These are phyloP conservation scores for Acidiella bohemica DNA, from an alignment of 495 filamentous ascomycete genomes.

Conservation along the genomic window DNA sequence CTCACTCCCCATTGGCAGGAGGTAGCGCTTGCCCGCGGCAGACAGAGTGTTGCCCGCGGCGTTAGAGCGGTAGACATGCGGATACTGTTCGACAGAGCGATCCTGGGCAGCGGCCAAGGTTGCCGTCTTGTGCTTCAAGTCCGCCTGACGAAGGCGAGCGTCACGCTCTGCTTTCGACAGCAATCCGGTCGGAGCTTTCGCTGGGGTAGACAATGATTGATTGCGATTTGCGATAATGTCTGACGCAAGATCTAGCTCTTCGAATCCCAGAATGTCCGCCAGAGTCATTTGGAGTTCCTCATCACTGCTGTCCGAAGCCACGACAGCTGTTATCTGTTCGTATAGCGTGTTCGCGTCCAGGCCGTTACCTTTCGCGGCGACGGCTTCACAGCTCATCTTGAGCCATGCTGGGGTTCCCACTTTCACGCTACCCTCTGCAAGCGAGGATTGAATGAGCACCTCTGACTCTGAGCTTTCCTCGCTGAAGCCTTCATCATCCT, in stretches of 20 bases:
- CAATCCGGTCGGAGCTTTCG: conserved; percentile 33
- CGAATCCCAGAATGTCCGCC: conserved; percentile 84
- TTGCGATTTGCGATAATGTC: conserved; percentile 62
- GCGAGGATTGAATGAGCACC: conserved; percentile 1
- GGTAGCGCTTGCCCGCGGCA: conserved; percentile 62
- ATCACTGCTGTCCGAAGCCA: conserved; percentile 52
- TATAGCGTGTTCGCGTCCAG: conserved; percentile 49
- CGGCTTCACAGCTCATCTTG: conserved; percentile 43
- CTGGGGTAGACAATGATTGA: conserved; percentile 40
- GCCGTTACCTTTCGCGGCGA: conserved; percentile 47
- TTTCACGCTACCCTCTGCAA: conserved; percentile 11
- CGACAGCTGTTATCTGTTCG: conserved; percentile 54
- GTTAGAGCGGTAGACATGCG: conserved; percentile 79
- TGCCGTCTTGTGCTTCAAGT: conserved; percentile 71
- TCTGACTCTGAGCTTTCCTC: conserved; percentile 35
- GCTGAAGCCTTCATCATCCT: conserved; percentile 47
- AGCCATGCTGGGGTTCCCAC: conserved; percentile 43
- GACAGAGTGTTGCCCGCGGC: conserved; percentile 72
- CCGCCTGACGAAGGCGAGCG: conserved; percentile 54
- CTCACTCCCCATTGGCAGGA: conserved; percentile 24
- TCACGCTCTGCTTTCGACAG: conserved; percentile 63
- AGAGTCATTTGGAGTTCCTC: conserved; percentile 78
- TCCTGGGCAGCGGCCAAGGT: conserved; percentile 47
- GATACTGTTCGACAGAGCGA: conserved; percentile 57
- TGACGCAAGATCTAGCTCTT: conserved; percentile 79